phyloP scores from a whole-genome alignment of 2,329 filamentous ascomycete genomes.

The Thelonectria rubi region DNA sequence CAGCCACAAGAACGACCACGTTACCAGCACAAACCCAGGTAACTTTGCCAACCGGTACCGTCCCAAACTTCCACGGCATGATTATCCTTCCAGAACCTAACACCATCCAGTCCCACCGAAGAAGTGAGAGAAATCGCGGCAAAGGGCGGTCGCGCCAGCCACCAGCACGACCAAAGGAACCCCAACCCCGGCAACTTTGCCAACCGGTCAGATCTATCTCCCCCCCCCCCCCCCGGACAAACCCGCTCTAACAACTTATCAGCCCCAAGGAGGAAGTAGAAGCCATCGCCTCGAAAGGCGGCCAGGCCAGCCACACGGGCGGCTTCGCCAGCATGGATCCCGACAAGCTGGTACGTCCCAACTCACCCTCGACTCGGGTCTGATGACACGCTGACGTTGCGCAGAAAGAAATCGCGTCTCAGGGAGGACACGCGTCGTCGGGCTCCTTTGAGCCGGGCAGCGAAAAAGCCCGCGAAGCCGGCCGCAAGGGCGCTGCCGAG shows the following conservation, averaged over 20 bases:
- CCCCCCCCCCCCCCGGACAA: too few relatives aligned
- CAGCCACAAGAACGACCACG: background rate
- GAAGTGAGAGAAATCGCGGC: conserved; percentile 54
- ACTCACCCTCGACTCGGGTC: conserved; percentile 41
- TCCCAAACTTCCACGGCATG: too few relatives aligned
- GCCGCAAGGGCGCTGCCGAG: conserved; percentile 56
- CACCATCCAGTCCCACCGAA: conserved; percentile 48
- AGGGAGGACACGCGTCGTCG: conserved; percentile 61
- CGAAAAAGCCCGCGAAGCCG: conserved; percentile 62
- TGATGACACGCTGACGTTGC: conserved; percentile 26
- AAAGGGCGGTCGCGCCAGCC: background rate
- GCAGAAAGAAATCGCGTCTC: conserved; percentile 61
- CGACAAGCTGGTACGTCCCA: conserved; percentile 50
- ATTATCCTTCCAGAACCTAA: too few relatives aligned
- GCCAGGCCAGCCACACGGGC: conserved; percentile 49
- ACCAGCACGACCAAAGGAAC: conserved; percentile 15
- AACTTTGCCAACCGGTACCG: conserved; percentile 44
- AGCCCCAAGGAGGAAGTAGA: conserved; percentile 56
- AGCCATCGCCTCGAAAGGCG: conserved; percentile 54
- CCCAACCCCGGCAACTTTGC: conserved; percentile 43
- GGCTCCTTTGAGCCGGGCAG: conserved; percentile 64
- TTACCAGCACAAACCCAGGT: conserved; percentile 36
- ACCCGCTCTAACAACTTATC: background rate
- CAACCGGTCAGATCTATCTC: conserved; percentile 31
- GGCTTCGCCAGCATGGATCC: conserved; percentile 54